Base-by-base conservation (phyloP, 139 green algal species). In the Edaphochlamys debaryana region DNA sequence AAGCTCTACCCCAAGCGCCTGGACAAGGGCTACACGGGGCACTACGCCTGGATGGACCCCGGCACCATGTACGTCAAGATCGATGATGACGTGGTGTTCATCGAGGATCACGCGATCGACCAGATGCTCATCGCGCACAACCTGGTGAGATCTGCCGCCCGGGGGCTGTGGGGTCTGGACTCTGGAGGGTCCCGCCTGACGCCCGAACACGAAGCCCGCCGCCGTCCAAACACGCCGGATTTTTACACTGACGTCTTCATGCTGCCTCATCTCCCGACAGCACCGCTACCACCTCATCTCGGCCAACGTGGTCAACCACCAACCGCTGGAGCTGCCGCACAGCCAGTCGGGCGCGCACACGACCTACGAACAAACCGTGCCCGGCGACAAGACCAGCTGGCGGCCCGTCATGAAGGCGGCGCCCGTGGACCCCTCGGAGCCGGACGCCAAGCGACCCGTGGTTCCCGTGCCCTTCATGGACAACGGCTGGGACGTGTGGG, bases 31-130 rank as follows among this genome's bases (percentile, higher is more conserved):
- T 84, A 84, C 66, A 76, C 79, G 50, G 79, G 79, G 36, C 79
- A 84, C 48, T 84, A 84, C 48, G 79, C 79, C 25, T 84, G 79
- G 79, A 84, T 84, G 79, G 79, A 84, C 50, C 67, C 79, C 42
- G 45, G 13, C 27, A 56, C 37, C 29, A 27, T 84, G 15, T 84
- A 84, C 79, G 79, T 84, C 79, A 84, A 84, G 79, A 77, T 84
- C 17, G 79, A 84, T n/a, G 79, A 84, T 27, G 79, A 84, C 66
- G 79, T 84, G 34, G 79, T 84, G 36, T 84, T 41, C 79, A 69
- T 84, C 27, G 67, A 50, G 3, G 79, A 84, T 37, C 6, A 69
- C 67, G 79, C 79, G 3, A 69, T 84, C 34, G 79, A 84, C 50
- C 79, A 78, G 50, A 84, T 84, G 79, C 67, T 84, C 23, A 22